Evolutionary conservation across 768 basidiomycete species (phyloP).

Genomic region (Mrakia blollopis): DNA sequence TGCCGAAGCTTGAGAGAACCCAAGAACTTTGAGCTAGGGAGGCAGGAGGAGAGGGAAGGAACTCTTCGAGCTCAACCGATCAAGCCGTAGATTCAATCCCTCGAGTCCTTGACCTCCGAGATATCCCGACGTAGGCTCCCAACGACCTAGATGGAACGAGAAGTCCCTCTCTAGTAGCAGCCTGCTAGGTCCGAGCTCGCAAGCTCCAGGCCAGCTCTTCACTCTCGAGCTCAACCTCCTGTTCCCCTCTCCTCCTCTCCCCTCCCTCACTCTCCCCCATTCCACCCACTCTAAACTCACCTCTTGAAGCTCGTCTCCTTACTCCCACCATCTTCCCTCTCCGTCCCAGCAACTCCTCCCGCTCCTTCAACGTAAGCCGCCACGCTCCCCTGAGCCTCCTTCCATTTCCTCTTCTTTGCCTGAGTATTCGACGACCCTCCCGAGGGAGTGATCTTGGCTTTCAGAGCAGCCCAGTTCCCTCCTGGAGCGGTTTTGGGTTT

Average conservation of each 20-base stretch:
- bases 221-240: not conserved
- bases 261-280: not conserved
- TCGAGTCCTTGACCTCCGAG: too few relatives aligned
- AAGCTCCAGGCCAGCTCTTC: too few relatives aligned
- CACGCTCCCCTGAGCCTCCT: not conserved
- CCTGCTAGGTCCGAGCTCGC: too few relatives aligned
- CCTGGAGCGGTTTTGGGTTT: slow-evolving; percentile 15
- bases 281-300: not conserved
- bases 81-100: too few relatives aligned
- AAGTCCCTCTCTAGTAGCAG: too few relatives aligned
- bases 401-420: slow-evolving; percentile 30
- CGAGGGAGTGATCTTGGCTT: slow-evolving; percentile 17
- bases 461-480: slow-evolving; percentile 32
- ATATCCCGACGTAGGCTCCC: too few relatives aligned
- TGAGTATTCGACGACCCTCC: not conserved
- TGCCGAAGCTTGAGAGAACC: not conserved
- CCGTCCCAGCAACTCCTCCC: not conserved
- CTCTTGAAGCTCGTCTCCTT: slow-evolving; percentile 22
- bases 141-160: too few relatives aligned
- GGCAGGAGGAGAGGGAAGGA: too few relatives aligned
- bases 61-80: too few relatives aligned
- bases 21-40: not conserved
- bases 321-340: not conserved
- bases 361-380: not conserved
- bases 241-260: not conserved